Evolutionary conservation across 2,329 filamentous ascomycete genomes (phyloP), one percentile per base, ranked within the genome.

Genomic region (Metarhizium sp.): DNA sequence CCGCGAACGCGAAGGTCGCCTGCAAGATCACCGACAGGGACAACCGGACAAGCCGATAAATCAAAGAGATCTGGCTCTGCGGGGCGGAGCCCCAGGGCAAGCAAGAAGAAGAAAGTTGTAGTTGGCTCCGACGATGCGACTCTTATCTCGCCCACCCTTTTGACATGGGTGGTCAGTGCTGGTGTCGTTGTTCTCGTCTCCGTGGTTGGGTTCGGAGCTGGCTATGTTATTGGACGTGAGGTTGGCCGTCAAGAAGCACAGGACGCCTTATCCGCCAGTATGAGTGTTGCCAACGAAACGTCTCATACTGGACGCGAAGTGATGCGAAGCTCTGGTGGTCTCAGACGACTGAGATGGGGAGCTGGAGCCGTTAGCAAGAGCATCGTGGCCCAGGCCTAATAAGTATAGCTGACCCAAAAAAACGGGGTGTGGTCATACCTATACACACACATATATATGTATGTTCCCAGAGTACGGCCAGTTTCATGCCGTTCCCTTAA

Each of bases 101-200:
- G 73, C 13, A 85, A 84, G 71, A 85, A 85, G 73, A 84, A 85
- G 72, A 79, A 75, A 65, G 77, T 74, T 36, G 66, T 68, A 2
- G 64, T 69, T 14, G 59, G 65, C 2, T 59, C 63, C 2, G 65
- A 74, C 6, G 72, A 73, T 34, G 14, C 45, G 25, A 64, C 74
- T 2, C 64, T 77, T 40, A 75, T 85, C 53, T 82, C 78, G 52
- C 82, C 82, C 38, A 85, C 82, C 1, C 68, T 85, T 7, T 66
- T 86, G 51, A 82, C 83, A 0, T 86, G 83, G 81, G 81, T 84
- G 6, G 76, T 87, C 54, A 82, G 80, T 55, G 84, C 84, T 7
- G 84, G 85, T 18, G 84, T 87, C 1, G 80, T 87, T 2, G 82
- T 87, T 8, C 74, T 88, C 11, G 80, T 87, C 3, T 84, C 81